Evolutionary conservation across 2,329 filamentous ascomycete species (phyloP), one percentile per base, ranked within the genome.

Genomic region (Colletotrichum sp.): DNA sequence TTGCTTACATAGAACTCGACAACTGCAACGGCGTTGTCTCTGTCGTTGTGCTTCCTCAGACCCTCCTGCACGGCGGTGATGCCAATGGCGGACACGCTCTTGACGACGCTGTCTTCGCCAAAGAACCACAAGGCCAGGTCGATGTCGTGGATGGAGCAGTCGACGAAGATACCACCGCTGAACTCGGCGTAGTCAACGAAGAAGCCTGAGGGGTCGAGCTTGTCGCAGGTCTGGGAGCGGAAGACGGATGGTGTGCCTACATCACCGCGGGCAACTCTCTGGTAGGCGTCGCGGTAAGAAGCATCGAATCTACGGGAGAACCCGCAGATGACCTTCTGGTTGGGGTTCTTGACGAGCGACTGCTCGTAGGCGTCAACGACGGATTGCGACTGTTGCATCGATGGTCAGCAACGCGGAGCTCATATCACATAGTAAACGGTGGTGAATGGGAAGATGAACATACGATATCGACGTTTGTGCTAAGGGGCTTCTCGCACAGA

Each of bases 81-180:
- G 6, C 82, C 82, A 8, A 80, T 78, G 8, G 82, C 82, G 5
- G 81, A 77, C 6, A 82, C 80, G 52, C 78, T 81, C 77, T 83
- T 83, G 69, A 82, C 79, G 7, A 82, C 78, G 3, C 78, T 80
- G 67, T 84, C 80, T 43, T 83, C 79, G 57, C 80, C 81, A 48
- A 84, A 82, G 78, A 82, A 83, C 82, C 82, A 84, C 34, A 84
- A 76, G 0, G 82, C 79, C 34, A 84, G 80, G 67, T 84, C 82
- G 9, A 94, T 94, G 79, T 94, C 93, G 85, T 94, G 93, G 80
- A 94, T 91, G 66, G 90, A 91, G 84, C 91, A 93, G 85, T 94
- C 93, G 73, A 94, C 92, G 79, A 94, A 94, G 81, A 94, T 93
- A 18, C 92, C 92, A 30, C 93, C 93, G 3, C 87, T 90, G 83